Evolutionary conservation across 176 grass and related monocot genomes (phyloP).

Genomic region (Secale cereale): DNA sequence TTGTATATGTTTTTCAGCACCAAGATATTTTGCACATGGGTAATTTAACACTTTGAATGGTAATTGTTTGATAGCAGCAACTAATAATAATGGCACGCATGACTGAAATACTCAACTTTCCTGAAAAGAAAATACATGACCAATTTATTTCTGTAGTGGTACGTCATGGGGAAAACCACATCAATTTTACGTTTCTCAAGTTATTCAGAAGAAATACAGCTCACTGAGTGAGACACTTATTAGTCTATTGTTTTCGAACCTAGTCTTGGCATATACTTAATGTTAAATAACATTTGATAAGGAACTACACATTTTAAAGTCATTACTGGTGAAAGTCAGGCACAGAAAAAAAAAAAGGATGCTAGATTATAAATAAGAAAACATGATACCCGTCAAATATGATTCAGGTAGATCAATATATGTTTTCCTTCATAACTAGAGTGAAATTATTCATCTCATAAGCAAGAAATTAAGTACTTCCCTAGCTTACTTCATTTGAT

Average conservation of each 20-base stretch:
- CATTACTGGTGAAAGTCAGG: background rate
- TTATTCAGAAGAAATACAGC: conserved; percentile 5
- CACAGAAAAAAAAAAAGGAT: background rate
- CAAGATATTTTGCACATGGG: background rate
- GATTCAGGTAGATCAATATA: background rate
- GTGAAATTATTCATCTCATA: background rate
- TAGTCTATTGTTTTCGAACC: background rate
- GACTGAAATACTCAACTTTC: background rate
- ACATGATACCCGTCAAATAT: background rate
- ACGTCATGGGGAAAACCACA: background rate
- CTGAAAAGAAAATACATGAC: background rate
- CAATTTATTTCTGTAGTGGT: background rate
- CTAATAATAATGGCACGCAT: background rate
- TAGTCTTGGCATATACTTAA: background rate
- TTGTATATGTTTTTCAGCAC: background rate
- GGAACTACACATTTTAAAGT: background rate
- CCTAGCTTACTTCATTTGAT: background rate
- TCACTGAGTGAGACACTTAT: background rate
- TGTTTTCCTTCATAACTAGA: background rate
- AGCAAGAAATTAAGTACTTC: conserved; percentile 7
- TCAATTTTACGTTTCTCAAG: background rate
- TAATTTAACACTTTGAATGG: background rate
- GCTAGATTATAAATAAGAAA: background rate
- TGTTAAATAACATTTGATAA: background rate
- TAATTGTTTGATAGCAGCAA: conserved; percentile 10